These are phyloP conservation scores for Neurospora sp. DNA, from an alignment of 495 filamentous ascomycete species.

Conservation along the genomic window DNA sequence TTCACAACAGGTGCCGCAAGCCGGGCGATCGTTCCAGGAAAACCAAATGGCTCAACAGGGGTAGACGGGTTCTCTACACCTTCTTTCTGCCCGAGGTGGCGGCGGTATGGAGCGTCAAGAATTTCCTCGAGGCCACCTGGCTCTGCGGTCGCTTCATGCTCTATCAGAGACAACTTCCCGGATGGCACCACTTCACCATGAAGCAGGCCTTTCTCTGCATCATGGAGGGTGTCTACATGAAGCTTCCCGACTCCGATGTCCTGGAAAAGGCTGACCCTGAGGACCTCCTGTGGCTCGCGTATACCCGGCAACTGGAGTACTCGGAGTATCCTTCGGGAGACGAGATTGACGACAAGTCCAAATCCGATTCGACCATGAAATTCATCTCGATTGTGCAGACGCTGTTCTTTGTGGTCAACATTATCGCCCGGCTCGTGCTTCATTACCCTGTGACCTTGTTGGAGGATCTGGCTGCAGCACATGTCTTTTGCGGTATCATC, in stretches of 20 bases:
- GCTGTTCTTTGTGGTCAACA: background rate
- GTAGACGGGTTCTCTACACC: background rate
- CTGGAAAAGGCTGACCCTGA: background rate
- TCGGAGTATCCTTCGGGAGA: background rate
- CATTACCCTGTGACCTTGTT: background rate
- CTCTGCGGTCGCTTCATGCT: background rate
- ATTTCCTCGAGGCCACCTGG: background rate
- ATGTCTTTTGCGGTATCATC: background rate
- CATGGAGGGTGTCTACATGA: background rate
- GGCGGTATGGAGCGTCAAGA: background rate
- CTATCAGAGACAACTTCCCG: background rate
- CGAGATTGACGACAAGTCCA: background rate
- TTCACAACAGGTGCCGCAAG: background rate
- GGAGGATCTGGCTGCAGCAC: background rate
- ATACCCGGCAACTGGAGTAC: background rate
- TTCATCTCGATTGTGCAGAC: background rate
- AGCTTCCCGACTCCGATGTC: background rate
- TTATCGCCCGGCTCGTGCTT: background rate
- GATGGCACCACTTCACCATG: background rate
- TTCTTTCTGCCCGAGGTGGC: background rate
- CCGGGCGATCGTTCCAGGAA: background rate
- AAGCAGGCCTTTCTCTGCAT: background rate
- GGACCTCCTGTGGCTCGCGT: background rate
- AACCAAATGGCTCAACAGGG: background rate
- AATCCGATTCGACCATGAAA: background rate